These are phyloP conservation scores for Allium cepa DNA, from an alignment of 106 monocot genomes.

Conservation along the genomic window DNA sequence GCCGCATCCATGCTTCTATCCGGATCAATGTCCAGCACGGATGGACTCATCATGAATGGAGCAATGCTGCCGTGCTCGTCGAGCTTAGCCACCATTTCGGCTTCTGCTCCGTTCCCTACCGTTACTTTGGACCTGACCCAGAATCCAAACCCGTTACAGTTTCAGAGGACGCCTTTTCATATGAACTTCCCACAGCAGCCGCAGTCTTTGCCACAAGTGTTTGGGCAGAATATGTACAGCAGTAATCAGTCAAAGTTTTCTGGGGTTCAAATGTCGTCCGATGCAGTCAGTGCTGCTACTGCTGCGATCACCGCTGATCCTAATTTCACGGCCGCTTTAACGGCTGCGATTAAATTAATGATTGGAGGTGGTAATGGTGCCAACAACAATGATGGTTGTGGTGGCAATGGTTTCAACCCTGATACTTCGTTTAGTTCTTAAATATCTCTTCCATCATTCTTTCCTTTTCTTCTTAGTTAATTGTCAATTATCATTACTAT, in stretches of 20 bases:
- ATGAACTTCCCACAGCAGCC: conserved; percentile 11
- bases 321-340: conserved; percentile 16
- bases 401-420: neutral
- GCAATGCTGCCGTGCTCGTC: conserved; percentile 56
- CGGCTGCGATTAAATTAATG: conserved; percentile 12
- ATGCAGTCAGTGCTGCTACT: conserved; percentile 16
- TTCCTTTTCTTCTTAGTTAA: neutral
- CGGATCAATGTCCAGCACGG: conserved; percentile 41
- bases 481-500: neutral
- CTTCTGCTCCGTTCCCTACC: conserved; percentile 92
- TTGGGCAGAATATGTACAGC: conserved; percentile 3
- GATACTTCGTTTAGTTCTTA: too few relatives aligned
- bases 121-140: conserved; percentile 80
- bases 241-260: conserved; percentile 70
- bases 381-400: neutral
- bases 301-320: conserved; percentile 18
- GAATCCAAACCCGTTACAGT: conserved; percentile 28
- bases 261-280: conserved; percentile 52
- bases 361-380: conserved; percentile 8
- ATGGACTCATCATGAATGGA: conserved; percentile 35
- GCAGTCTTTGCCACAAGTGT: conserved; percentile 5
- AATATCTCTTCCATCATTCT: neutral
- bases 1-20: conserved; percentile 75
- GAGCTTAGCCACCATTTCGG: conserved; percentile 85
- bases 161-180: conserved; percentile 21